phyloP scores from a whole-genome alignment of 352 stramenopile species.

The Halophytophthora batemanensis region DNA sequence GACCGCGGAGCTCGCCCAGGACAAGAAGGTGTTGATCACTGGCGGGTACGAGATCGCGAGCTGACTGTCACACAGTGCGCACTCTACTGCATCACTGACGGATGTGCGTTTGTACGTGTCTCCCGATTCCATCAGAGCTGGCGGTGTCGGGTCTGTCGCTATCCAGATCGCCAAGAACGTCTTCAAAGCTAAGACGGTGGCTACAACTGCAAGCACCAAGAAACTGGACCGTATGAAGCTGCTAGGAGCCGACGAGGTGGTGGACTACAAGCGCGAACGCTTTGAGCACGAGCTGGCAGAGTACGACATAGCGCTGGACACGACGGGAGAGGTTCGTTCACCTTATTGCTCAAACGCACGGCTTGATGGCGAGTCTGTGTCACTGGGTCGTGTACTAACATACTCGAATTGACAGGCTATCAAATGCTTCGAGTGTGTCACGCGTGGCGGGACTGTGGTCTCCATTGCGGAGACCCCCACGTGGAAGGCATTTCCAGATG shows the following conservation, averaged over 20 bases:
- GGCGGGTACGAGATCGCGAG: slow-evolving; percentile 60
- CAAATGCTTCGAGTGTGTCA: slow-evolving; percentile 65
- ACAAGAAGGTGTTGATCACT: slow-evolving; percentile 75
- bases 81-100: no score
- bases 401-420: slow-evolving; percentile 27
- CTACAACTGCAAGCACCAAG: slow-evolving; percentile 61
- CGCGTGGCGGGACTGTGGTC: slow-evolving; percentile 44
- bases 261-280: slow-evolving; percentile 62
- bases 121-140: slow-evolving; percentile 31
- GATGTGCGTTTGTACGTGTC: no score
- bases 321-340: slow-evolving; percentile 58
- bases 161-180: slow-evolving; percentile 75
- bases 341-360: neutral
- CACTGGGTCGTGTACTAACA: neutral
- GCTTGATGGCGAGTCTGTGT: neutral
- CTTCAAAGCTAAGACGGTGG: slow-evolving; percentile 73
- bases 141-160: slow-evolving; percentile 63
- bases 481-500: slow-evolving; percentile 26
- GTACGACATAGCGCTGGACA: slow-evolving; percentile 78
- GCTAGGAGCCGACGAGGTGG: slow-evolving; percentile 65
- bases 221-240: slow-evolving; percentile 65
- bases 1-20: slow-evolving; percentile 39
- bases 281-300: slow-evolving; percentile 70
- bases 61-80: no score
- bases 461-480: slow-evolving; percentile 63